Conservation (phyloP, 768 basidiomycete species). For the Suillus variegatus region DNA sequence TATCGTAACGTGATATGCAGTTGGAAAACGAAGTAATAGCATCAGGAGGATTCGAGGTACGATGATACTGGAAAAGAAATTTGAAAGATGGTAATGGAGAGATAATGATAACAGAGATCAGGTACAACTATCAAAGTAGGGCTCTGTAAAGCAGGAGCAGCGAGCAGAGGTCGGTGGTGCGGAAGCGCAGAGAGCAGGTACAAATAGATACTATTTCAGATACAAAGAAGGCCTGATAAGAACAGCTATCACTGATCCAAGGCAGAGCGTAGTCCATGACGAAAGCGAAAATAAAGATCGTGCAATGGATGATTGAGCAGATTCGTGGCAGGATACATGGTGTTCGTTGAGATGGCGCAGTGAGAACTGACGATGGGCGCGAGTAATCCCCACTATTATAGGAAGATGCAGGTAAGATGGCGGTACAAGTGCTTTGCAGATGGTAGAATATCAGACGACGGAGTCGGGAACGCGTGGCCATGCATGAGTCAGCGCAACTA, state of each 20-base stretch:
- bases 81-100: constrained; percentile 8
- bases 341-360: constrained; percentile 26
- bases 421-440: constrained; percentile 22
- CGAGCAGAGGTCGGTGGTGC: constrained; percentile 14
- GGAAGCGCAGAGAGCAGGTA: constrained; percentile 10
- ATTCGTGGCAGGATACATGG: constrained; percentile 31
- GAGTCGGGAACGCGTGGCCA: not conserved
- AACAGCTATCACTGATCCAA: constrained; percentile 28
- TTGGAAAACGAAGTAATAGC: not conserved
- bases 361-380: constrained; percentile 21
- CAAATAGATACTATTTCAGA: constrained; percentile 19
- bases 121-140: constrained; percentile 19
- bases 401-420: constrained; percentile 32
- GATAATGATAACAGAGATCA: constrained; percentile 14
- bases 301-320: constrained; percentile 21
- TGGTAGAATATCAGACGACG: constrained; percentile 13
- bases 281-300: constrained; percentile 18
- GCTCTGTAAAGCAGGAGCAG: constrained; percentile 12
- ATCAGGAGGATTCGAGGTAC: not conserved
- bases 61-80: not conserved
- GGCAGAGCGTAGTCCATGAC: constrained; percentile 31
- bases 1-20: not conserved
- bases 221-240: constrained; percentile 11
- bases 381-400: constrained; percentile 28
- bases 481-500: constrained; percentile 10